Evolutionary conservation across 257 asterid species (phyloP).

Genomic region (Buddleja alternifolia): DNA sequence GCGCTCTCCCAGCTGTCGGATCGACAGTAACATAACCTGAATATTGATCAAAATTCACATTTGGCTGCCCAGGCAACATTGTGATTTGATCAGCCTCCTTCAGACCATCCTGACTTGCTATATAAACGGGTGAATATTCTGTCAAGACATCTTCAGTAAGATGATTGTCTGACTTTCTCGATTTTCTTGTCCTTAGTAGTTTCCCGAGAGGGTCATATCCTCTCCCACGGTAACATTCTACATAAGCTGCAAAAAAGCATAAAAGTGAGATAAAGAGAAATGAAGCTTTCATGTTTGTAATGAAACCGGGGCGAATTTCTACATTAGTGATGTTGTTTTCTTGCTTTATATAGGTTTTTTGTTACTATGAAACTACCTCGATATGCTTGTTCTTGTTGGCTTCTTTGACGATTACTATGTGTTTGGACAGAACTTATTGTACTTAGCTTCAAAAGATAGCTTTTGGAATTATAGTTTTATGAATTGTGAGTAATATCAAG

Average conservation of each 20-base stretch:
- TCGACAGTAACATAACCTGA: conserved; percentile 54
- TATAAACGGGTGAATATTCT: conserved; percentile 35
- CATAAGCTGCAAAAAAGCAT: conserved; percentile 30
- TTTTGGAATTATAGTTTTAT: conserved; percentile 9
- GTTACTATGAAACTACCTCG: neutral
- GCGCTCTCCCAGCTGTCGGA: conserved; percentile 45
- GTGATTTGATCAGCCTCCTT: conserved; percentile 44
- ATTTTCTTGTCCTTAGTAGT: conserved; percentile 10
- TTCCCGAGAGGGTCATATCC: conserved; percentile 34
- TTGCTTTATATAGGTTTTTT: conserved; percentile 17
- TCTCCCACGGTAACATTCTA: conserved; percentile 37
- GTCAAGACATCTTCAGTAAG: conserved; percentile 6
- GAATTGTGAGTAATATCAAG: neutral
- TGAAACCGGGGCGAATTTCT: neutral
- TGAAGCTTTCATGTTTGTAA: conserved; percentile 34
- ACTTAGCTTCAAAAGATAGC: neutral
- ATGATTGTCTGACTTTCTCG: conserved; percentile 6
- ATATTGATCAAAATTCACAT: conserved; percentile 43
- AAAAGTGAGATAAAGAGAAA: conserved; percentile 27
- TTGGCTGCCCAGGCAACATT: conserved; percentile 47
- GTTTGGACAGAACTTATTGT: neutral
- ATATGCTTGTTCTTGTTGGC: neutral
- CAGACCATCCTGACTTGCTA: conserved; percentile 39
- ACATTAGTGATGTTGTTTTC: neutral
- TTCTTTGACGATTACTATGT: conserved; percentile 26